Base-by-base conservation (phyloP, 768 basidiomycete genomes). In the Rhizopogon roseolus region DNA sequence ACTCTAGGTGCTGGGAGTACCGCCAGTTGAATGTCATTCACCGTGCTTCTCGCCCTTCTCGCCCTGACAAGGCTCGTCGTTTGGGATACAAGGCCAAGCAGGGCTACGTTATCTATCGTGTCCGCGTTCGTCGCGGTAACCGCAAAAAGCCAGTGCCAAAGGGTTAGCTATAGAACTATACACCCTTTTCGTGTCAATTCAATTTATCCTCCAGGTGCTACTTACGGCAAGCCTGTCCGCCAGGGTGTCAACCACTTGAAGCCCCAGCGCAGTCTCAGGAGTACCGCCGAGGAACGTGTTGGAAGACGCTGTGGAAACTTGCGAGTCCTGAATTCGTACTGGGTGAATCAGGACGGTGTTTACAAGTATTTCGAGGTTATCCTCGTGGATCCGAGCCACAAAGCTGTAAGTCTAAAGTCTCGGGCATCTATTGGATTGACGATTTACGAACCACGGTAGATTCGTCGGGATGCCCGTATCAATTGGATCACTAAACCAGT, bases 11-110 rank as follows among this genome's bases (percentile, higher is more conserved):
- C 84, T 97, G 95, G 95, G 95, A 98, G 70, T 97, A 94, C 79
- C 90, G 97, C 62, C 97, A 99, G 73, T 77, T 98, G 66, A 93
- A 97, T 65, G 93, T 99, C 62, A 91, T 98, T 70, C 96, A 98
- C 80, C 90, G 97, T 64, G 96, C 95, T 43, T 94, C 95, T 60
- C 91, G 96, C 57, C 96, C 97, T 44, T 98, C 96, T 44, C 90
- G 97, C 68, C 97, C 97, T 52, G 97, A 99, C 81, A 99, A 98
- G 81, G 97, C 97, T 59, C 90, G 97, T 70, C 88, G 95, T 61
- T 80, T 99, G 58, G 97, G 97, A 46, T 99, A 98, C 86, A 99
- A 98, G 80, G 94, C 97, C 71, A 99, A 99, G 84, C 97, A 99
- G 76, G 97, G 97, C 65, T 99, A 93, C 71, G 88, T 98, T 60